Conservation (phyloP, 1,139 yeast genomes). For the Sugiyamaella sp. region DNA sequence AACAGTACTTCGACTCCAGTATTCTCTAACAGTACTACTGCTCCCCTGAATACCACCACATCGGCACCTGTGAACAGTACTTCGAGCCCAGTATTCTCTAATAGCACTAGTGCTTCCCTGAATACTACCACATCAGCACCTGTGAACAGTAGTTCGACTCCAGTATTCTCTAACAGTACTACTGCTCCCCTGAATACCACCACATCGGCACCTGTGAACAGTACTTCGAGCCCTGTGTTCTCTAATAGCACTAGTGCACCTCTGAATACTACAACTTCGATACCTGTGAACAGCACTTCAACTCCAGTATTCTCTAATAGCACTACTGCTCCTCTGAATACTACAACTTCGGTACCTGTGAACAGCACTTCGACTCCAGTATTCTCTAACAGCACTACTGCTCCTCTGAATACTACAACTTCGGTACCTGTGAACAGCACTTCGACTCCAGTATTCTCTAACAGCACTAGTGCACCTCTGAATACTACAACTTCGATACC, state of each 20-base stretch:
- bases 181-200: neutral
- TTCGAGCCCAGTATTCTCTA: neutral
- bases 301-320: neutral
- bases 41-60: neutral
- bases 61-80: neutral
- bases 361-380: slow-evolving; percentile 1
- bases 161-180: neutral
- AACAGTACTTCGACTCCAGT: neutral
- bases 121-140: neutral
- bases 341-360: neutral
- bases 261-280: neutral
- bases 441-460: neutral
- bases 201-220: neutral
- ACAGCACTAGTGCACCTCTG: neutral
- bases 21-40: neutral
- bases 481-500: neutral
- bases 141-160: neutral
- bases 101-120: neutral
- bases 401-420: neutral
- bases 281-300: neutral
- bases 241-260: neutral
- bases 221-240: neutral
- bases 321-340: neutral
- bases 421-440: slow-evolving; percentile 8
- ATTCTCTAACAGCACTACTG: neutral